phyloP scores from a whole-genome alignment of 176 grass and related monocot species.

The Hordeum marinum region DNA sequence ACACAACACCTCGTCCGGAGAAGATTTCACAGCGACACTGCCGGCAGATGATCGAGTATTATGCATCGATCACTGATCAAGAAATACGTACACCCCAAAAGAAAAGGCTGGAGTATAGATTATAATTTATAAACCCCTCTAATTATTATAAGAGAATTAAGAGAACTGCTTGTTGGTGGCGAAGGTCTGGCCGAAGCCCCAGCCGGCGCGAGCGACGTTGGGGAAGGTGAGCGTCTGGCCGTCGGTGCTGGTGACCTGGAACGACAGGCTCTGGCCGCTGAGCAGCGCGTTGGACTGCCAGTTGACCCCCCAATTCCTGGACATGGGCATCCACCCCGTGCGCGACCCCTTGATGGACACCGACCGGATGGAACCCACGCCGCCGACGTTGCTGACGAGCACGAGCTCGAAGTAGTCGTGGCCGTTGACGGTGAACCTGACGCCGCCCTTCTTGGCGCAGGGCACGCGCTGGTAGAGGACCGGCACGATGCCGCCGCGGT shows the following conservation, averaged over 20 bases:
- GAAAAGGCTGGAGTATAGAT: too few species aligned
- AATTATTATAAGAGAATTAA: neutral
- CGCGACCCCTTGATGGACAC: conserved; percentile 63
- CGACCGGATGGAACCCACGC: conserved; percentile 33
- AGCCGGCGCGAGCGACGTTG: conserved; percentile 46
- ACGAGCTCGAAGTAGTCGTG: conserved; percentile 93
- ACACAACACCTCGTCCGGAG: too few species aligned
- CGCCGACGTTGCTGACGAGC: conserved; percentile 72
- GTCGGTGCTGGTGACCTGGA: conserved; percentile 68
- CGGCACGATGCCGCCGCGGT: conserved; percentile 74
- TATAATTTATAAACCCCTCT: too few species aligned
- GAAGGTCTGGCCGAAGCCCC: conserved; percentile 83
- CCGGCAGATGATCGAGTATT: too few species aligned
- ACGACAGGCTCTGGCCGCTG: conserved; percentile 64
- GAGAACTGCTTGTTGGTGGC: conserved; percentile 37
- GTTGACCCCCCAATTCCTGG: conserved; percentile 88
- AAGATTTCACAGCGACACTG: too few species aligned
- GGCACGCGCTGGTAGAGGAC: conserved; percentile 53
- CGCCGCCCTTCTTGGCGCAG: conserved; percentile 73
- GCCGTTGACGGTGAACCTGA: conserved; percentile 74
- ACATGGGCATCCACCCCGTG: conserved; percentile 76
- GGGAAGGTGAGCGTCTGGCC: conserved; percentile 59
- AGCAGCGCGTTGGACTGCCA: conserved; percentile 84
- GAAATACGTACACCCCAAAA: too few species aligned
- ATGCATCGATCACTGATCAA: too few species aligned